Conservation (phyloP, 345 rosid genomes). For the Noccaea bulbosa region DNA sequence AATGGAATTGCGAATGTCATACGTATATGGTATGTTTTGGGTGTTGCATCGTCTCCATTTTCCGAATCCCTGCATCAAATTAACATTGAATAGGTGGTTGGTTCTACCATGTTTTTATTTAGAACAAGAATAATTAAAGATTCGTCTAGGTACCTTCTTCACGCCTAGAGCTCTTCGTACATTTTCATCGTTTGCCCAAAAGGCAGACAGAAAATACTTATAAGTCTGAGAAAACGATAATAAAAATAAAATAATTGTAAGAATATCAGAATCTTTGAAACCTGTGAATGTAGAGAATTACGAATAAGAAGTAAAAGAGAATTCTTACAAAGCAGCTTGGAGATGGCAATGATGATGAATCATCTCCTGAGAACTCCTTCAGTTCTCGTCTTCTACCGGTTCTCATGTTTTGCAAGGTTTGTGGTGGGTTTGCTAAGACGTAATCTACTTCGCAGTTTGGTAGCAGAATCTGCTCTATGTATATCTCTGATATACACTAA, state of each 20-base stretch:
- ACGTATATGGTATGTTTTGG: constrained; percentile 34
- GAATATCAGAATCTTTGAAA: not conserved
- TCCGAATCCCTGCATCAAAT: constrained; percentile 23
- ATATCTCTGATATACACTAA: constrained; percentile 36
- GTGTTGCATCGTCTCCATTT: constrained; percentile 39
- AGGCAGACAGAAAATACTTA: constrained; percentile 38
- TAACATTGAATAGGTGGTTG: not conserved
- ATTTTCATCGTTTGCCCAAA: constrained; percentile 47
- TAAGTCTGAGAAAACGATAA: constrained; percentile 30
- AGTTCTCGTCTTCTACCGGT: constrained; percentile 29
- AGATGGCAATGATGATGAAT: constrained; percentile 38
- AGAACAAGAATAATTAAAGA: not conserved
- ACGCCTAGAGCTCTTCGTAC: constrained; percentile 45
- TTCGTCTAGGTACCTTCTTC: constrained; percentile 31
- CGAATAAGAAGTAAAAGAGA: not conserved
- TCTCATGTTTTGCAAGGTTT: constrained; percentile 25
- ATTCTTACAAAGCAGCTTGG: constrained; percentile 38
- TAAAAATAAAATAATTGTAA: too few relatives aligned
- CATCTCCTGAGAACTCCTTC: constrained; percentile 30
- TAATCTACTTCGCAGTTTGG: constrained; percentile 39
- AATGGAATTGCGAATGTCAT: not conserved
- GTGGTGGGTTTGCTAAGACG: not conserved
- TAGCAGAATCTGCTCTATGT: constrained; percentile 29
- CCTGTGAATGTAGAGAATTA: not conserved
- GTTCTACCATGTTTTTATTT: not conserved